Base-by-base conservation (phyloP, 2,329 filamentous ascomycete species). In the Diaporthe helianthi region DNA sequence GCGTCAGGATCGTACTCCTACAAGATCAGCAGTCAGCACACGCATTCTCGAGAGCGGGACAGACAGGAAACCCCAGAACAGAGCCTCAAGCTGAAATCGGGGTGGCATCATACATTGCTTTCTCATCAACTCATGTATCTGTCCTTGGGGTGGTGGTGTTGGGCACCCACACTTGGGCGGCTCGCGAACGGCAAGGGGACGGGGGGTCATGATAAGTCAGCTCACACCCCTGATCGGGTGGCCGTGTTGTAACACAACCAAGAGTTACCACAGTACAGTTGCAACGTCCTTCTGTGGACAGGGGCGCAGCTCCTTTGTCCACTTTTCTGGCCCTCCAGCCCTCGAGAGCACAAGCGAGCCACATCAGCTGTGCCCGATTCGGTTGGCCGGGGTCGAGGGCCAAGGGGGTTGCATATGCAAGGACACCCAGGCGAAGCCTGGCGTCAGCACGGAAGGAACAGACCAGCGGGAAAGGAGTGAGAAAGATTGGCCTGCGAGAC, bases 41-140 rank as follows among this genome's bases (percentile, higher is more conserved):
- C 52, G n/a, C 44, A 54, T 49, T 36, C 22, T 19, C 58, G 26
- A 58, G 41, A 36, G 5, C 41, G 24, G 31, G 36, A 41, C 31
- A 38, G n/a, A n/a, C 51, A 58, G 36, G 63, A 63, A 67, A 67
- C 33, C 29, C 68, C 49, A 49, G 65, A 29, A 55, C 61, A 69
- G 70, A 71, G 70, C 70, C 70, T 63, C 70, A 71, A 71, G 70
- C 70, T 71, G 67, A 67, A 33, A n/a, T 22, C 15, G 10, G 26
- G 69, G 33, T 60, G 65, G 41, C 19, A 47, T 38, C 33, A 55
- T 51, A 49, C 12, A 36, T 55, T 69, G 49, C 49, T 65, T 65
- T 58, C 65, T 49, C 26, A 38, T 63, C 69, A 71, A 64, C 52
- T 31, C 44, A 24, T n/a, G n/a, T n/a, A n/a, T 12, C 41, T 24